A percentile compares a stretch with the other conserved stretches of the same genome.
phyloP scores from a whole-genome alignment of 805 yeast genomes.

The Maudiozyma pseudohumilis region DNA sequence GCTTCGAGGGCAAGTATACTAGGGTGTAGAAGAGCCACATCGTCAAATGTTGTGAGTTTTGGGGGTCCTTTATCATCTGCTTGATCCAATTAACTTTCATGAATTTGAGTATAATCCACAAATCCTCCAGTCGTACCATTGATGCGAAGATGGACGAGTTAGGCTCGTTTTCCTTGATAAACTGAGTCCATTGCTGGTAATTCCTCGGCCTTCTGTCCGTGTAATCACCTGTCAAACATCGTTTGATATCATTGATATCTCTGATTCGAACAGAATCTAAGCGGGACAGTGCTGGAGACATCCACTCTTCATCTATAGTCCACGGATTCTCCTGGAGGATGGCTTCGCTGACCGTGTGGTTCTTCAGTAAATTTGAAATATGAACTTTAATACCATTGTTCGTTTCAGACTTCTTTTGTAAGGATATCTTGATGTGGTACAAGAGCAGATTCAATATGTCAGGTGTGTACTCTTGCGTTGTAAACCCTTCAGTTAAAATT shows the following conservation, averaged over 20 bases:
- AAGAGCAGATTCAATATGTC: slow-evolving; percentile 15
- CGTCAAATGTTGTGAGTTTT: slow-evolving; percentile 6
- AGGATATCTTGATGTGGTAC: slow-evolving; percentile 11
- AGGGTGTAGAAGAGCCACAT: slow-evolving; percentile 23
- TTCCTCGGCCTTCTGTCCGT: slow-evolving; percentile 13
- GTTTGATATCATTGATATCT: slow-evolving; percentile 13
- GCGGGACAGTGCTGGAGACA: slow-evolving; percentile 7
- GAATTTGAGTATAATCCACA: slow-evolving; percentile 21
- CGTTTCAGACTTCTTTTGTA: slow-evolving; percentile 6
- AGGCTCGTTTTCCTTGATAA: slow-evolving; percentile 22
- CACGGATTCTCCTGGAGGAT: slow-evolving; percentile 6
- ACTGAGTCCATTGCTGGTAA: slow-evolving; percentile 24
- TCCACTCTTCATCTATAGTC: slow-evolving; percentile 21
- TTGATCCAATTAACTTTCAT: slow-evolving; percentile 23
- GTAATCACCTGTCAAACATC: slow-evolving; percentile 7
- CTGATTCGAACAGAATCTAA: slow-evolving; percentile 9
- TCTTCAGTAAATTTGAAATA: slow-evolving; percentile 12
- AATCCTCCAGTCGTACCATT: slow-evolving; percentile 10
- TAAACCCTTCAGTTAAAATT: slow-evolving; percentile 6
- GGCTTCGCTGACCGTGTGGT: slow-evolving; percentile 3
- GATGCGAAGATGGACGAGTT: slow-evolving; percentile 11
- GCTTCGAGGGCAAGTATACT: slow-evolving; percentile 17
- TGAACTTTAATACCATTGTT: slow-evolving; percentile 10
- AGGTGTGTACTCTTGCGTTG: slow-evolving; percentile 14
- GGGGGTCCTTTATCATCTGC: slow-evolving; percentile 12